These are phyloP conservation scores for Biscogniauxia marginata DNA, from an alignment of 2,329 filamentous ascomycete species.

Conservation along the genomic window DNA sequence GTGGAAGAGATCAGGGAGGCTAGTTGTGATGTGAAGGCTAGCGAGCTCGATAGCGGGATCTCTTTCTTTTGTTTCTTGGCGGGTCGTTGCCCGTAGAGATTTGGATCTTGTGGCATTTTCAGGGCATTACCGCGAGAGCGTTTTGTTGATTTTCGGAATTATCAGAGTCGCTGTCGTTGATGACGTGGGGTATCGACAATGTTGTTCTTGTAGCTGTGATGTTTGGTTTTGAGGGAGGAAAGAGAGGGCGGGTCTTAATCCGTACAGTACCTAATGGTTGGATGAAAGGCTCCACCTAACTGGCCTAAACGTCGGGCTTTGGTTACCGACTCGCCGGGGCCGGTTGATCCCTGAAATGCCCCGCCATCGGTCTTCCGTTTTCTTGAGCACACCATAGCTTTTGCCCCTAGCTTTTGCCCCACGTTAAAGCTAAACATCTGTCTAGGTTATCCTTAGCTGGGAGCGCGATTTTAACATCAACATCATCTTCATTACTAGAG, in stretches of 20 bases:
- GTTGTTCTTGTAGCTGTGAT: too few species aligned
- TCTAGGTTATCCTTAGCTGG: neutral
- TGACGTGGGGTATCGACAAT: too few species aligned
- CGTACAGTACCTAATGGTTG: neutral
- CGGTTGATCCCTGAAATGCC: neutral
- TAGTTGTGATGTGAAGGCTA: constrained; percentile 87
- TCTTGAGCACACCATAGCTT: neutral
- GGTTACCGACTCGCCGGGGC: neutral
- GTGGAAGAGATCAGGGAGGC: constrained; percentile 70
- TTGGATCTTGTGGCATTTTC: constrained; percentile 63
- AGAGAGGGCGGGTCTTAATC: neutral
- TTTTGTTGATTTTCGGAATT: neutral
- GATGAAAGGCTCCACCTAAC: neutral
- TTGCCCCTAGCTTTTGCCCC: constrained; percentile 15
- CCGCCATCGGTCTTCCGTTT: neutral
- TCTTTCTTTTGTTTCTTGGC: constrained; percentile 69
- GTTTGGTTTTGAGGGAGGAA: neutral
- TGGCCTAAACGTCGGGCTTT: neutral
- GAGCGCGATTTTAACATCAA: neutral
- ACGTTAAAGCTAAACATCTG: constrained; percentile 9
- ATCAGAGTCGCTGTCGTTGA: too few species aligned
- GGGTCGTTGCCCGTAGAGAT: constrained; percentile 75
- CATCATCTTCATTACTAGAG: neutral
- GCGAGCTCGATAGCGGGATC: constrained; percentile 67
- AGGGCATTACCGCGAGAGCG: constrained; percentile 4